Evolutionary conservation across 1,284 basidiomycete genomes (phyloP).

Genomic region (Cutaneotrichosporon spelunceum): DNA sequence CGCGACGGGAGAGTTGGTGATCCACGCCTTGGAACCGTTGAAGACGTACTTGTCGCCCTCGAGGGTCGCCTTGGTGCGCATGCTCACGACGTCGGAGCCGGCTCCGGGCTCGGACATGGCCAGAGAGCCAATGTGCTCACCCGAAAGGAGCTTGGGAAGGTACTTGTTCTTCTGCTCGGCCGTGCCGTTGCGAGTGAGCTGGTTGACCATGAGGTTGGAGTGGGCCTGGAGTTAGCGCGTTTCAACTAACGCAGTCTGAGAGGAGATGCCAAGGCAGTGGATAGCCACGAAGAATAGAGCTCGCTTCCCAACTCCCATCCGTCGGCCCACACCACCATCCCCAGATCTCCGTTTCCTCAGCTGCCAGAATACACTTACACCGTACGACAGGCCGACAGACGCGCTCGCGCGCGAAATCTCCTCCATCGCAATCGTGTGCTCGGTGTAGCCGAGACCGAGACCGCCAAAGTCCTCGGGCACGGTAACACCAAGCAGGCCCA

Average conservation of each 20-base stretch:
- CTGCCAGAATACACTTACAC: slow-evolving; percentile 44
- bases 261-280: neutral
- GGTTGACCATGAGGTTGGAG: slow-evolving; percentile 79
- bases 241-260: neutral
- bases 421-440: slow-evolving; percentile 90
- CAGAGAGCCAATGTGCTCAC: slow-evolving; percentile 78
- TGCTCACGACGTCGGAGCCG: slow-evolving; percentile 89
- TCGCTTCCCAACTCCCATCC: neutral
- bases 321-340: neutral
- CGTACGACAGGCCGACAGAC: slow-evolving; percentile 86
- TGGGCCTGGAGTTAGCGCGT: slow-evolving; percentile 59
- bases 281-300: neutral
- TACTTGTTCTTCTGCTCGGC: slow-evolving; percentile 78
- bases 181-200: slow-evolving; percentile 71
- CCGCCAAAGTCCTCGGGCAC: slow-evolving; percentile 76
- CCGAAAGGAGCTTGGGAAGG: slow-evolving; percentile 75
- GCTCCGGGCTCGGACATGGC: slow-evolving; percentile 92
- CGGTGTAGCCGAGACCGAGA: slow-evolving; percentile 73
- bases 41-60: slow-evolving; percentile 66
- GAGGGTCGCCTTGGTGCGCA: slow-evolving; percentile 76
- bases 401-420: slow-evolving; percentile 84
- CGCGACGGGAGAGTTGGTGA: slow-evolving; percentile 88
- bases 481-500: slow-evolving; percentile 72
- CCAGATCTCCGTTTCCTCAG: too few relatives aligned
- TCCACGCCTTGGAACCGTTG: slow-evolving; percentile 94